Evolutionary conservation across 306 rosid species (phyloP), one percentile per base, ranked within the genome.

Genomic region (Pueraria montana): DNA sequence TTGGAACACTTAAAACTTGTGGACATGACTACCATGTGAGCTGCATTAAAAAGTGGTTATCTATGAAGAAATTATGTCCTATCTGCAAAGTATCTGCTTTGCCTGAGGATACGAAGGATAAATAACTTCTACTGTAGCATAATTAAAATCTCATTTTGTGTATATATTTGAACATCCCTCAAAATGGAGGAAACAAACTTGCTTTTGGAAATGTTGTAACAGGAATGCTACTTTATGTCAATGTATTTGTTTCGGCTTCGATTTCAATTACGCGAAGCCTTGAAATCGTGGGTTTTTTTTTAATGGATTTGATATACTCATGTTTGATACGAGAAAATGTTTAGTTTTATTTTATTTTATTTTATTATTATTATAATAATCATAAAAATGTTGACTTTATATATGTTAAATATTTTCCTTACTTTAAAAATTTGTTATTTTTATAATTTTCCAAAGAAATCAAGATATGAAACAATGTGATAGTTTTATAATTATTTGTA

Each of bases 21-120:
- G 89, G 98, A 2, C 98, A 94, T 76, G 95, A 92, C 84, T 94
- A 90, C 76, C 98, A 94, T 71, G 95, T 89, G 80, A 84, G 85
- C 85, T 94, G 98, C 93, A 83, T 94, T 72, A 94, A 85, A 52
- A 92, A 94, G 77, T 94, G 98, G 98, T 79, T 94, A 67, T 87
- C 91, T 27, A 80, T 94, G 95, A 94, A 91, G 84, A 94, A 91
- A 73, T 9, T 83, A 48, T 94, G 98, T 59, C 98, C 98, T 6
- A 85, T 94, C 81, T 94, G 95, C 94, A 94, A 92, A 86, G 70
- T 81, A 36, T 82, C 95, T 81, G 94, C 85, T 1, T 27, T 89
- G 65, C 76, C 91, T 2, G 95, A 94, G 55, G 80, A 80, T 50
- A 73, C 72, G 79, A 86, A 81, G 87, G 85, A 86, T 61, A 87